phyloP scores from a whole-genome alignment of 148 eudicot genomes.

The Rhododendron simsii region DNA sequence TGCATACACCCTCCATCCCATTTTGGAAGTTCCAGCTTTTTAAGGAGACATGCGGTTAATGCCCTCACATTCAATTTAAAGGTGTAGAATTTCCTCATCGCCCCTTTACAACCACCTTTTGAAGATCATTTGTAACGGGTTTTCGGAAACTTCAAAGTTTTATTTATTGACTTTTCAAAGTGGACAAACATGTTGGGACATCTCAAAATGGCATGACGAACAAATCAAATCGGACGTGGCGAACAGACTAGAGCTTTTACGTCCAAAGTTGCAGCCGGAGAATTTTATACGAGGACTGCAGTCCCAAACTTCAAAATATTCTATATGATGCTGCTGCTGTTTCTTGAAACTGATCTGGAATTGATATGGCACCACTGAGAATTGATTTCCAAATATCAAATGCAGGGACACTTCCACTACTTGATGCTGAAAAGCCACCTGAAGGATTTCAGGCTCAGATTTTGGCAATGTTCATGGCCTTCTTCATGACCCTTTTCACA shows the following conservation, averaged over 20 bases:
- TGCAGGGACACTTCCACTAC: constrained; percentile 44
- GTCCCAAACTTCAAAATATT: background rate
- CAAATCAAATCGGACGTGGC: background rate
- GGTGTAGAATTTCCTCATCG: background rate
- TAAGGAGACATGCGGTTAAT: background rate
- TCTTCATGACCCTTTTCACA: constrained; percentile 50
- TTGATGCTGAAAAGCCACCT: constrained; percentile 38
- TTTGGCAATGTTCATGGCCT: constrained; percentile 51
- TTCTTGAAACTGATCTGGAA: background rate
- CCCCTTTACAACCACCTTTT: background rate
- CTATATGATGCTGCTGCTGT: background rate
- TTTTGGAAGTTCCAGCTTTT: background rate
- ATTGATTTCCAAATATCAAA: constrained; percentile 9
- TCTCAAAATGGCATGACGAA: background rate
- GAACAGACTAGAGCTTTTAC: background rate
- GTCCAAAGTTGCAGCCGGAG: background rate
- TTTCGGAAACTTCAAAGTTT: background rate
- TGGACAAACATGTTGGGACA: background rate
- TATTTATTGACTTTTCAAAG: background rate
- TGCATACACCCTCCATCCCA: background rate
- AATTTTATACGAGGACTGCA: background rate
- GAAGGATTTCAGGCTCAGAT: constrained; percentile 45
- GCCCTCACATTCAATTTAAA: background rate
- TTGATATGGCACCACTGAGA: background rate
- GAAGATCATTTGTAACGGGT: background rate